Conservation (phyloP, 176 grass and related monocot species). For the Zea luxurians region DNA sequence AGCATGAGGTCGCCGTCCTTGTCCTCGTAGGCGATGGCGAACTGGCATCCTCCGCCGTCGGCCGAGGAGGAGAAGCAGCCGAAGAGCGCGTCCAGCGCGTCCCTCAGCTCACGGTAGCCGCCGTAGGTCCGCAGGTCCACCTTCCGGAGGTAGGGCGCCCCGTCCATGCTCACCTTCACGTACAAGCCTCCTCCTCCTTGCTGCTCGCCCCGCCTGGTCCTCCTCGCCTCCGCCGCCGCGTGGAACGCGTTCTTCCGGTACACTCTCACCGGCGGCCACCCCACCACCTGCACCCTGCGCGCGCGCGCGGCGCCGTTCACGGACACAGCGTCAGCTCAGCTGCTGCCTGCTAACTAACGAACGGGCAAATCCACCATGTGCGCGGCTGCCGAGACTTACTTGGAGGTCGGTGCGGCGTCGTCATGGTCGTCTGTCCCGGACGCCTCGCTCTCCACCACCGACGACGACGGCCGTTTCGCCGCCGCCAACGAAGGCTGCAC, state of each 20-base stretch:
- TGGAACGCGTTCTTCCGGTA: slow-evolving; percentile 65
- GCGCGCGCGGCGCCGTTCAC: not conserved
- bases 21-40: slow-evolving; percentile 65
- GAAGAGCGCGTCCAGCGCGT: slow-evolving; percentile 55
- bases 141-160: slow-evolving; percentile 68
- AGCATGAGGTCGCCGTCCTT: slow-evolving; percentile 84
- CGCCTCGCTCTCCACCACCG: slow-evolving; percentile 33
- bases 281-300: slow-evolving; percentile 64
- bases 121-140: slow-evolving; percentile 60
- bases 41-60: slow-evolving; percentile 3
- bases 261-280: slow-evolving; percentile 66
- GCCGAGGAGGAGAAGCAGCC: slow-evolving; percentile 49
- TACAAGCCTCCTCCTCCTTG: slow-evolving; percentile 23
- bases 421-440: slow-evolving; percentile 30
- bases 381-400: slow-evolving; percentile 45
- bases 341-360: not conserved
- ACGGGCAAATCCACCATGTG: no score
- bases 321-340: not conserved
- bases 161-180: slow-evolving; percentile 81
- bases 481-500: not conserved
- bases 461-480: slow-evolving; percentile 28
- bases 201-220: not conserved
- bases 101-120: slow-evolving; percentile 55
- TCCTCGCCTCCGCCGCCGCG: not conserved
- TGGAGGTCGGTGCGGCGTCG: slow-evolving; percentile 45